phyloP scores from a whole-genome alignment of 176 grass and related monocot genomes.

The Oryza punctata region DNA sequence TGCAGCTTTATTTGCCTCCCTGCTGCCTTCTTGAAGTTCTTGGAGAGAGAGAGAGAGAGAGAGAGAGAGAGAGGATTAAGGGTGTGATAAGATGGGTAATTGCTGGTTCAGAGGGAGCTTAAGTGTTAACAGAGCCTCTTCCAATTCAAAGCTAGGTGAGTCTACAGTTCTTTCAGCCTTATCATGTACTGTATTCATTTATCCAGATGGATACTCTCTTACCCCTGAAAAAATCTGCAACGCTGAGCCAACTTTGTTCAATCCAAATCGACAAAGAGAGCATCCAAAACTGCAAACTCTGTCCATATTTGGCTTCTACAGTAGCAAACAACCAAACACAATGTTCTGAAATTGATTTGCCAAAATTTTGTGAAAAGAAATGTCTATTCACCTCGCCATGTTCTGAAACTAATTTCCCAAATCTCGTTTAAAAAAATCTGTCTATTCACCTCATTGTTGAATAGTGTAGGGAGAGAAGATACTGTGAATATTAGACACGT shows the following conservation, averaged over 20 bases:
- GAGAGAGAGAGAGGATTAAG: background rate
- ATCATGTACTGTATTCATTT: no score
- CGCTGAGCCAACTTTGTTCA: background rate
- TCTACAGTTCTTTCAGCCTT: constrained; percentile 11
- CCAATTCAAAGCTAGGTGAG: constrained; percentile 65
- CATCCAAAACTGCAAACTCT: background rate
- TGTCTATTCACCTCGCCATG: no score
- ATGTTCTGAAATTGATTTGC: background rate
- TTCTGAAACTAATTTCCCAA: background rate
- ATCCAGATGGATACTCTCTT: background rate
- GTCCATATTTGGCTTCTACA: background rate
- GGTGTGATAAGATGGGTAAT: constrained; percentile 57
- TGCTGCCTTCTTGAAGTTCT: background rate
- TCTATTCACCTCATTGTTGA: no score
- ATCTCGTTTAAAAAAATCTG: background rate
- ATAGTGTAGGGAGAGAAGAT: no score
- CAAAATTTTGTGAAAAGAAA: no score
- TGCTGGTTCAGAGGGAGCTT: constrained; percentile 47
- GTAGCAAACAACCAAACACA: background rate
- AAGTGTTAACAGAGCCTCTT: constrained; percentile 56
- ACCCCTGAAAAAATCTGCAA: background rate
- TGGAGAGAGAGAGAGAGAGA: no score
- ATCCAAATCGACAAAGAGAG: background rate
- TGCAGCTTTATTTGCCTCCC: background rate
- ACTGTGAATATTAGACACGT: no score